Evolutionary conservation across 2,329 filamentous ascomycete species (phyloP), one percentile per base, ranked within the genome.

Genomic region (Leptographium procerum): DNA sequence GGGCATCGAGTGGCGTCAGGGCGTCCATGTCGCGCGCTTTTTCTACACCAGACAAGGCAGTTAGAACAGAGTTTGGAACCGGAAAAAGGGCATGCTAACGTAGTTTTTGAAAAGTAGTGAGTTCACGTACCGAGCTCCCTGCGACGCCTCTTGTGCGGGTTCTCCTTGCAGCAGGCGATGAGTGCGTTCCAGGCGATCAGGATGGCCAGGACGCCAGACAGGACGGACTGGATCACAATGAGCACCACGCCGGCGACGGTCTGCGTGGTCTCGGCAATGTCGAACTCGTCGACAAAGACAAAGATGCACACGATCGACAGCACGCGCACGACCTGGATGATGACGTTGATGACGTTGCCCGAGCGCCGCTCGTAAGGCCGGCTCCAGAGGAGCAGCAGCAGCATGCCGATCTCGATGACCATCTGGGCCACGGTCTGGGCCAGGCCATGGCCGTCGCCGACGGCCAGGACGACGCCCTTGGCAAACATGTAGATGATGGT

Each of bases 241-340:
- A 99, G 80, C 19, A 91, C 89, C n/a, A 97, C 83, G 58, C 94
- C 94, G 19, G 89, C 92, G 55, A 97, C 83, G 0, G 94, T 97
- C 76, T 96, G 90, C 11, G 92, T 96, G 11, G 91, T 95, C 71
- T 96, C 86, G 7, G 85, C 81, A 65, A 99, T 86, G 59, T 88
- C 89, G 57, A 99, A 84, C 73, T 97, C 87, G 69, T 97, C 88
- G 31, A 97, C 92, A 66, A 97, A 99, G 56, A 97, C 79, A 64
- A 99, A 75, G 65, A 97, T 89, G 74, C 91, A 96, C 57, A 83
- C 80, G 8, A 96, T 88, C 0, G 92, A 96, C 55, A 96, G 75
- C 14, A 96, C 87, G 50, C 94, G 88, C 22, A 96, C 90, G 43
- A 88, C 79, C 71, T 95, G 90, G 66, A 97, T 96, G 67, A 84